phyloP scores from a whole-genome alignment of 768 basidiomycete species.

The Cantharellus anzutake region DNA sequence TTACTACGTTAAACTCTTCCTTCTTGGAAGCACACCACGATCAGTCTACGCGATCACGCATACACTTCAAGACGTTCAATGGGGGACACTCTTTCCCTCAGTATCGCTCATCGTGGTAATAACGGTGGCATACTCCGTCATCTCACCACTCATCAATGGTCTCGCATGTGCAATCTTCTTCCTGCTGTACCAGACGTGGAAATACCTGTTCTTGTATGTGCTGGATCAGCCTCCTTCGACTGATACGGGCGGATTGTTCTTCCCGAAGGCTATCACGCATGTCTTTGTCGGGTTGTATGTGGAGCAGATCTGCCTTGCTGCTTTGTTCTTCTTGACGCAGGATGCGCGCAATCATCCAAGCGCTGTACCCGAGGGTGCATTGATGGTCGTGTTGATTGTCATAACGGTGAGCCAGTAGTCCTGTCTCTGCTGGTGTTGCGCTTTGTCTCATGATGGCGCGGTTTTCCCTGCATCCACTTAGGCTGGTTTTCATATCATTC shows the following conservation, averaged over 20 bases:
- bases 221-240: slow-evolving; percentile 44
- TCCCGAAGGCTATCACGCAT: slow-evolving; percentile 86
- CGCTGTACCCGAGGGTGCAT: slow-evolving; percentile 51
- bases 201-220: slow-evolving; percentile 67
- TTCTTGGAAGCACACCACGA: slow-evolving; percentile 79
- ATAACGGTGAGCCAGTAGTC: slow-evolving; percentile 41
- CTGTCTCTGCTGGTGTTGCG: neutral
- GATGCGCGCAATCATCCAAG: slow-evolving; percentile 32
- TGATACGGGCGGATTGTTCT: slow-evolving; percentile 89
- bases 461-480: slow-evolving; percentile 12
- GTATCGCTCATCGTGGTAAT: slow-evolving; percentile 36
- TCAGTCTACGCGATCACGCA: slow-evolving; percentile 74
- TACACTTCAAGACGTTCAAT: slow-evolving; percentile 34
- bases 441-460: neutral
- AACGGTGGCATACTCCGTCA: slow-evolving; percentile 50
- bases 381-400: slow-evolving; percentile 73
- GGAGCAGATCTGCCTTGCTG: slow-evolving; percentile 66
- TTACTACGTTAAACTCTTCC: slow-evolving; percentile 79
- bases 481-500: slow-evolving; percentile 53
- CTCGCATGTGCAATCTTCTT: slow-evolving; percentile 69
- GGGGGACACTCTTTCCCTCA: slow-evolving; percentile 56
- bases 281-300: slow-evolving; percentile 89
- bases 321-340: slow-evolving; percentile 76
- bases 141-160: slow-evolving; percentile 87
- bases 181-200: slow-evolving; percentile 37